Conservation (phyloP, 129 eudicot genomes). For the Solidago caesia region DNA sequence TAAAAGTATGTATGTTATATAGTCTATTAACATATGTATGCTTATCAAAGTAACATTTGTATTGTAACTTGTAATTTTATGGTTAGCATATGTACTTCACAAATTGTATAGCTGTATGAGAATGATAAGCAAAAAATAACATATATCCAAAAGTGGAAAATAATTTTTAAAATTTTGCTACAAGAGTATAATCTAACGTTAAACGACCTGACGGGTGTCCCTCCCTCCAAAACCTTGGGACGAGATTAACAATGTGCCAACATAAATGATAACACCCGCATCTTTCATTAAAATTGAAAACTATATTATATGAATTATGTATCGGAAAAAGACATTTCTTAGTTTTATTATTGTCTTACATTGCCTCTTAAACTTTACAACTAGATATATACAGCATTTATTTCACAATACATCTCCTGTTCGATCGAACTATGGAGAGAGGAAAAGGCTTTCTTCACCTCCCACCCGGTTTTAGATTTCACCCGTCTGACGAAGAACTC, state of each 20-base stretch:
- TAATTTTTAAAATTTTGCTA: background rate
- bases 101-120: background rate
- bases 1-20: no score
- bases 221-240: constrained; percentile 34
- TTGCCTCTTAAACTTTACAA: background rate
- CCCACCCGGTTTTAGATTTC: constrained; percentile 71
- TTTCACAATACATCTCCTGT: constrained; percentile 16
- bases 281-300: constrained; percentile 15
- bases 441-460: constrained; percentile 26
- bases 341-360: constrained; percentile 16
- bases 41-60: no score
- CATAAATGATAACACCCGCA: constrained; percentile 36
- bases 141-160: background rate
- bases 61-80: background rate
- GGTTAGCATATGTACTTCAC: background rate
- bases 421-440: constrained; percentile 29
- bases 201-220: constrained; percentile 32
- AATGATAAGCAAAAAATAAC: background rate
- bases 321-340: constrained; percentile 22
- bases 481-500: constrained; percentile 72
- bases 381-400: constrained; percentile 13
- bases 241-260: constrained; percentile 17
- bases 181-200: constrained; percentile 14
- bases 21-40: no score
- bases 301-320: constrained; percentile 10